Evolutionary conservation across 331 rosid genomes (phyloP).

Genomic region (Malus hybrid): DNA sequence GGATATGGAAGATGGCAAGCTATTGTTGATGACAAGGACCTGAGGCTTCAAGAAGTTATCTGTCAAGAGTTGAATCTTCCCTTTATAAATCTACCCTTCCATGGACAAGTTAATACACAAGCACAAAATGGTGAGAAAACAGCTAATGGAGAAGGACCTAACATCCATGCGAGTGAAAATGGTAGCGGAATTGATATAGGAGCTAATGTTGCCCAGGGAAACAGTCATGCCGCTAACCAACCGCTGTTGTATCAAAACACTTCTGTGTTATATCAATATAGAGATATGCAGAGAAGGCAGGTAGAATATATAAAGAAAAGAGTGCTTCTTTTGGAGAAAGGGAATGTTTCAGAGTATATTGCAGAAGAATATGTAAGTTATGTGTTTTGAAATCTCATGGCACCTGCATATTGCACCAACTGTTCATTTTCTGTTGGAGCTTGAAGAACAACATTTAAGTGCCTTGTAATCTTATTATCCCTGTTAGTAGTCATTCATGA

Average conservation of each 20-base stretch:
- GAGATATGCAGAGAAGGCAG: constrained; percentile 97
- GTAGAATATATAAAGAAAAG: constrained; percentile 93
- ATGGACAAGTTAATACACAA: constrained; percentile 58
- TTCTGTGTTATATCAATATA: constrained; percentile 53
- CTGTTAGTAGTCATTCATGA: background rate
- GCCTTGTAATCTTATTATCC: background rate
- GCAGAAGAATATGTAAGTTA: constrained; percentile 82
- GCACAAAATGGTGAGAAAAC: constrained; percentile 51
- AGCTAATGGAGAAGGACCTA: constrained; percentile 36
- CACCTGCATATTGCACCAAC: background rate
- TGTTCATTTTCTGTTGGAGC: background rate
- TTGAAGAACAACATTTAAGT: background rate
- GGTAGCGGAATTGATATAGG: constrained; percentile 40
- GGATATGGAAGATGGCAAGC: constrained; percentile 99
- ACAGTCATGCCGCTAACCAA: constrained; percentile 51
- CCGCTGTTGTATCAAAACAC: constrained; percentile 54
- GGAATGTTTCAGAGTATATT: constrained; percentile 67
- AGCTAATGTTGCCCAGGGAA: constrained; percentile 52
- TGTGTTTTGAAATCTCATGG: constrained; percentile 1
- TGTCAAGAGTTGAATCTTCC: constrained; percentile 98
- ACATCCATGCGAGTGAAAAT: constrained; percentile 56
- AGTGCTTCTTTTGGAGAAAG: constrained; percentile 96
- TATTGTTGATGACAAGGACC: constrained; percentile 86
- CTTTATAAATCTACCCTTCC: constrained; percentile 52
- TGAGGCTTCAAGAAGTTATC: constrained; percentile 80